Percentiles rank a stretch among this genome's conserved stretches.
Evolutionary conservation across 2,329 filamentous ascomycete genomes (phyloP).

Genomic region (Colletotrichum sp.): DNA sequence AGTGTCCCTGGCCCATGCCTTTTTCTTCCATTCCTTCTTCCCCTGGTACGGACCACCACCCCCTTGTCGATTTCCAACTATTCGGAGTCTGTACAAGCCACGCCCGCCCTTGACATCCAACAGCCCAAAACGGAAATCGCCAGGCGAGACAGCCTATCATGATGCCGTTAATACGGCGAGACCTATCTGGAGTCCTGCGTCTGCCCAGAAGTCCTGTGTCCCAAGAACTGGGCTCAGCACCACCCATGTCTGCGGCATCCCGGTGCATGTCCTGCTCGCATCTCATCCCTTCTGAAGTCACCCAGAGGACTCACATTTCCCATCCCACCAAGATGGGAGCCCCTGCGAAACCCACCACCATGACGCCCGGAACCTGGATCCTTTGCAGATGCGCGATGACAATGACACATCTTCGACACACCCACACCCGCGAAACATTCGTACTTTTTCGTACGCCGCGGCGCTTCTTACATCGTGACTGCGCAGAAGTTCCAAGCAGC

Average conservation of each 20-base stretch:
- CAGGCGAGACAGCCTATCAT: slow-evolving; percentile 1
- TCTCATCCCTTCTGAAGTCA: neutral
- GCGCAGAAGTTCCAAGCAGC: neutral
- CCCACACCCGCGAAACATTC: neutral
- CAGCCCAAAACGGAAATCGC: slow-evolving; percentile 4
- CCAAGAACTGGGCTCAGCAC: neutral
- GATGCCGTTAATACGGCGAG: neutral
- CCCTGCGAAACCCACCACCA: neutral
- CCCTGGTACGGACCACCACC: neutral
- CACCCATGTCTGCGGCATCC: neutral
- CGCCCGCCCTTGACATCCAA: neutral
- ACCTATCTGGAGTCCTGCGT: neutral
- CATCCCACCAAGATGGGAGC: neutral
- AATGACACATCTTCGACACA: slow-evolving; percentile 1
- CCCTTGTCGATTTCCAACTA: neutral
- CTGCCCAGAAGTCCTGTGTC: neutral
- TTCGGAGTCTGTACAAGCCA: slow-evolving; percentile 12
- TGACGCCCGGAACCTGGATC: neutral
- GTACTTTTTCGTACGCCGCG: neutral
- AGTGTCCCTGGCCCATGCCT: neutral
- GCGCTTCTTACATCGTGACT: neutral
- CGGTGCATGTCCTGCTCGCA: neutral
- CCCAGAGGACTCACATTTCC: neutral
- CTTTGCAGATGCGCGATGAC: neutral
- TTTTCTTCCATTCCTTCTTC: neutral